Evolutionary conservation across 352 stramenopile genomes (phyloP), one percentile per base, ranked within the genome.

Genomic region (Thraustochytrium striatum): DNA sequence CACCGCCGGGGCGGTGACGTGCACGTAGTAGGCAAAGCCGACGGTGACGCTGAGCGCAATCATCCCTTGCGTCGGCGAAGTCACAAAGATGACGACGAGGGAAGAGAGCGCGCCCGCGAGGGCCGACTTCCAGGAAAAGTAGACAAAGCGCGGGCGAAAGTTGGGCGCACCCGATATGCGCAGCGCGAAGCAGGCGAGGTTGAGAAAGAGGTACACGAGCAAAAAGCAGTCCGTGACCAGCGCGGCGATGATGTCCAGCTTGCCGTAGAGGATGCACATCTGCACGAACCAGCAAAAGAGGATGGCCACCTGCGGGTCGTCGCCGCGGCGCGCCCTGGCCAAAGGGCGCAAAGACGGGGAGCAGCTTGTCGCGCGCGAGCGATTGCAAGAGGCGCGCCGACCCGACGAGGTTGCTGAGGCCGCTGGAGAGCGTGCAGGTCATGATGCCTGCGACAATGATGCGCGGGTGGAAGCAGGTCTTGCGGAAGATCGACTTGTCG

Each of bases 161-260:
- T 92, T 92, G 3, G 88, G 88, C 2, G 90, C 88, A 30, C 88
- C 87, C 0, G 87, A 90, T 1, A 91, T 84, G 82, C 90, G 87
- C 2, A 92, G 82, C 35, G 89, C 53, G 36, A 91, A 91, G 57
- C 85, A 88, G 38, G 88, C 90, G 36, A 91, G 61, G 68, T 92
- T 92, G 47, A 91, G 86, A 13, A 83, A 84, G 0, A 86, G 85
- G 81, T 92, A 92, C 35, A 87, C 87, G 32, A 92, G 82, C 32
- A 88, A 90, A 83, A 91, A 91, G 83, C 91, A 91, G 11, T 87
- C 90, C 11, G 88, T 91, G 83, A 89, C 90, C 28, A 92, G 88
- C 25, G 87, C 85, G 3, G 88, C 88, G 33, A 92, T 57, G 33
- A 69, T 30, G 68, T 91, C 86, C 57, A 92, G 53, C 52, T 89